Base-by-base conservation (phyloP, 495 filamentous ascomycete genomes). In the Hypomontagnella submonticulosa region DNA sequence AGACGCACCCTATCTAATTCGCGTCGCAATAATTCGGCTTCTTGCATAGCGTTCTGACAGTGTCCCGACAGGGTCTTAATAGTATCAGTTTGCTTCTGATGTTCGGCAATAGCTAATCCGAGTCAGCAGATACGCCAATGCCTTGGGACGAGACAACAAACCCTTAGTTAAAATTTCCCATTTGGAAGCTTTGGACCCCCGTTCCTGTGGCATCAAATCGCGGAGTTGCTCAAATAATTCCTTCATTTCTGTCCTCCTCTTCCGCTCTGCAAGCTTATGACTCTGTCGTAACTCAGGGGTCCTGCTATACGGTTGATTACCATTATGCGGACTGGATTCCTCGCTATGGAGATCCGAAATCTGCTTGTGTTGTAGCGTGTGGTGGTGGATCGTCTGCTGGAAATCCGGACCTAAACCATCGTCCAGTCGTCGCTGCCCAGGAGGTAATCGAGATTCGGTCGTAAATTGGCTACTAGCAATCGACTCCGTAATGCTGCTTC, bases 161-260 rank as follows among this genome's bases (percentile, higher is more conserved):
- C 93, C 91, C 84, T 94, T 93, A 8, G 92, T 96, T n/a, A 99
- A 76, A 33, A 97, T 96, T 71, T 99, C 95, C 96, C 96, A 99
- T 77, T 99, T 99, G 71, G 93, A 97, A 3, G 94, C 93, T 72
- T 98, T 99, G 42, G 90, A 90, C 15, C 93, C 94, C 49, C 93
- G 87, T 59, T 90, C 90, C 55, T 92, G 88, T 4, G 94, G 94
- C 63, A 97, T 87, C 38, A 92, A 84, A 51, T 88, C 83, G 36
- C 93, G 87, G 19, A 99, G 78, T 43, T 89, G 84, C 63, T 99
- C 95, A 73, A 98, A 98, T 5, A 97, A 83, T 71, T 93, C 89
- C 76, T 99, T 99, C 95, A 99, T 98, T 74, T 99, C 95, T 47
- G 92, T 97, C 33, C 95, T 86, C 12, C 95, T 89, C 77, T 98